phyloP scores from a whole-genome alignment of 2,329 filamentous ascomycete species.

The Orbilia ellipsospora region DNA sequence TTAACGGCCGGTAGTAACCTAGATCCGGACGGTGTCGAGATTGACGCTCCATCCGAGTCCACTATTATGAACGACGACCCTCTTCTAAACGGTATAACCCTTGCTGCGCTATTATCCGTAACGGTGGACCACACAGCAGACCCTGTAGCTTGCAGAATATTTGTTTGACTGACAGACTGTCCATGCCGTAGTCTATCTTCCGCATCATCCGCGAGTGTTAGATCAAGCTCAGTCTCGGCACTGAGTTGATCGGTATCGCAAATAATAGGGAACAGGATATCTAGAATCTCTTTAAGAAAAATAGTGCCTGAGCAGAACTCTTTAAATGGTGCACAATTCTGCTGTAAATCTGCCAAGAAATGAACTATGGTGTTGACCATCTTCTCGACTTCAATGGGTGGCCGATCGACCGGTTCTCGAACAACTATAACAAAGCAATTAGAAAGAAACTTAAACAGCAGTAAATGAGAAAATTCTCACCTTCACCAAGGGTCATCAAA shows the following conservation, averaged over 20 bases:
- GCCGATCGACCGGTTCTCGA: constrained; percentile 37
- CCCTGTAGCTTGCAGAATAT: constrained; percentile 57
- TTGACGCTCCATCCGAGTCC: constrained; percentile 32
- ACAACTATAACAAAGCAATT: constrained; percentile 12
- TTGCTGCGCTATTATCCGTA: constrained; percentile 44
- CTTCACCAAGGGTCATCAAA: constrained; percentile 50
- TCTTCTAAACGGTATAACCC: constrained; percentile 64
- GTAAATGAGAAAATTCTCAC: constrained; percentile 45
- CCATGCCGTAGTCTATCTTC: constrained; percentile 72
- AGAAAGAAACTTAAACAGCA: not conserved
- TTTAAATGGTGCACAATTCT: constrained; percentile 79
- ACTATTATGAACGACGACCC: constrained; percentile 93
- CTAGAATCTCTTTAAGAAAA: constrained; percentile 82
- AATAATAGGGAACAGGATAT: constrained; percentile 85
- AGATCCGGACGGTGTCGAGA: constrained; percentile 44
- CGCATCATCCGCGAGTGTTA: constrained; percentile 77
- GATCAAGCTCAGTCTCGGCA: constrained; percentile 87
- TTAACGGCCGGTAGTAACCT: constrained; percentile 54
- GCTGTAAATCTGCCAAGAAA: constrained; percentile 82
- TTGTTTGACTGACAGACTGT: constrained; percentile 65
- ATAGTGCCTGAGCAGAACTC: constrained; percentile 84
- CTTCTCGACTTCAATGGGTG: constrained; percentile 68
- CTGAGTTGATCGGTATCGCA: constrained; percentile 86
- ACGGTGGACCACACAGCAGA: constrained; percentile 54
- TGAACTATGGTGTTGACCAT: constrained; percentile 80